A percentile compares a stretch with the other conserved stretches of the same genome.
Evolutionary conservation across 305 asterid genomes (phyloP).

Genomic region (Fraxinus latifolia): DNA sequence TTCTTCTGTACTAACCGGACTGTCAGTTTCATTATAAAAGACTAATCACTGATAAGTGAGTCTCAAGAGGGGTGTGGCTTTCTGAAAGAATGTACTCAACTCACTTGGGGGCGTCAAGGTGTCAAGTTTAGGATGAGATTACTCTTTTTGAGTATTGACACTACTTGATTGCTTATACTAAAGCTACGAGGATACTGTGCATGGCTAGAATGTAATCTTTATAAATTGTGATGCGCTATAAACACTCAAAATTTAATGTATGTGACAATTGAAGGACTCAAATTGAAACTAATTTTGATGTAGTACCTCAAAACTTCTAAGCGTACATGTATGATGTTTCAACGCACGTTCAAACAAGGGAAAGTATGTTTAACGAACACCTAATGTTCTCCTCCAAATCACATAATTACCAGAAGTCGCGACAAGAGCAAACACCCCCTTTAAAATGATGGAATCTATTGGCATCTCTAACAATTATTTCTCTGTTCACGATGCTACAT

Average conservation of each 20-base stretch:
- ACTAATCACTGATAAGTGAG: background rate
- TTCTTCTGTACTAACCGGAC: background rate
- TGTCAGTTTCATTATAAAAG: background rate
- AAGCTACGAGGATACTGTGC: background rate
- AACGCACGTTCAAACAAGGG: background rate
- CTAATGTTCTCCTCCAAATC: background rate
- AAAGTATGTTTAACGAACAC: background rate
- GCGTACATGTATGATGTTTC: background rate
- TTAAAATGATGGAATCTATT: constrained; percentile 66
- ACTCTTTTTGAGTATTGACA: background rate
- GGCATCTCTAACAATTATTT: constrained; percentile 59
- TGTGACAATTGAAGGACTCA: background rate
- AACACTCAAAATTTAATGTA: background rate
- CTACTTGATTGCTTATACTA: background rate
- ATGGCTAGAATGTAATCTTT: background rate
- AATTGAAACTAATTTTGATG: background rate
- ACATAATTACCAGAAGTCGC: constrained; percentile 54
- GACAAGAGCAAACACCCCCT: constrained; percentile 56
- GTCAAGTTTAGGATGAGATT: background rate
- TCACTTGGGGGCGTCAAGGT: background rate
- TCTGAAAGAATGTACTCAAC: background rate
- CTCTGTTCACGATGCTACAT: constrained; percentile 40
- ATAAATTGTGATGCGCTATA: background rate
- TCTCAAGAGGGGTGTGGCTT: background rate
- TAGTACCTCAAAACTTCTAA: background rate